Base-by-base conservation (phyloP, 2,329 filamentous ascomycete species). In the Ceratocystis cubensis region DNA sequence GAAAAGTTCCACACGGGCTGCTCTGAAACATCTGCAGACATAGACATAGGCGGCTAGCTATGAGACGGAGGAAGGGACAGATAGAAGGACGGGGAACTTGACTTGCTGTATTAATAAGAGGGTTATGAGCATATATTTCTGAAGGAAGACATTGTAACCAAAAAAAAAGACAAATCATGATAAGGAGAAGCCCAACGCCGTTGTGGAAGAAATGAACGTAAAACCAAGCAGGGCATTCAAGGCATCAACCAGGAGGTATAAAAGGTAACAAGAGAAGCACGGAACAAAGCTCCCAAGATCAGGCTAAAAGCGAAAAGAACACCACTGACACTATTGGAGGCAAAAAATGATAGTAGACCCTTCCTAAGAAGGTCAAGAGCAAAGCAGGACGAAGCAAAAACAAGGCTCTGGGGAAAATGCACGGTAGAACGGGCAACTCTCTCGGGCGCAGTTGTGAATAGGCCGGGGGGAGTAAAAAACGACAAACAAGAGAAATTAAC, bases 351-450 rank as follows among this genome's bases (percentile, higher is more conserved):
- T 25, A 15, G 17, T 20, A 63, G 17, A 41, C 15, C 8, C n/a
- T 20, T 25, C 44, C 41, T 20, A 17, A 63, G 41, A 33, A 63
- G 37, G 25, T n/a, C 7, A 33, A 48, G 5, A 46, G 25, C 46
- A 65, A 6, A 6, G n/a, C 33, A 65, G 17, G 2, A 33, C 22
- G 15, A 41, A 37, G 15, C 13, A 46, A 59, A 15, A 68, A 46
- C 50, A 66, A 64, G 64, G 67, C 41, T 28, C 44, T 65, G 66
- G 13, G 10, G 37, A 15, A 59, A 63, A 20, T 25, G 41, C 56
- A 65, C 45, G 41, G 48, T 37, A 62, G 46, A 68, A 64, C 63
- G 44, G 46, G 63, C 48, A 25, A 48, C 37, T 53, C 30, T 59
- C 61, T 4, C 41, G 56, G 28, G 44, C 30, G 37, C 37, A 41